These are phyloP conservation scores for Physcomitrium patens DNA, from an alignment of 225 moss, liverwort and hornwort genomes.

Conservation along the genomic window DNA sequence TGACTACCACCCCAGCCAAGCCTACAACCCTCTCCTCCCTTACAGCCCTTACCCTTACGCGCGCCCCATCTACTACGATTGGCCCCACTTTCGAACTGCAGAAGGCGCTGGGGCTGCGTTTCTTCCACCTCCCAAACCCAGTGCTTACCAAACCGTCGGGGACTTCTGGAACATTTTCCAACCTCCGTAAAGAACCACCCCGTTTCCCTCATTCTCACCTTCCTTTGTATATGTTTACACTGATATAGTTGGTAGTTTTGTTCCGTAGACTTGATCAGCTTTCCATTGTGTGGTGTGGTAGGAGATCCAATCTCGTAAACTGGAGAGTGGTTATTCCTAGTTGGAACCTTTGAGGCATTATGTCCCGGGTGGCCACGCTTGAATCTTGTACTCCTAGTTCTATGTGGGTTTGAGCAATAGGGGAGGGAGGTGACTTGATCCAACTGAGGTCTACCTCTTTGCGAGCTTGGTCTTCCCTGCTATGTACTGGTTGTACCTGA, in stretches of 20 bases:
- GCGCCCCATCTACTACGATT: slow-evolving; percentile 44
- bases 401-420: not conserved
- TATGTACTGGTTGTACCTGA: no score
- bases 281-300: not conserved
- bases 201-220: no score
- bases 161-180: slow-evolving; percentile 50
- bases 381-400: not conserved
- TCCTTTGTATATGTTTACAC: not conserved
- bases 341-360: not conserved
- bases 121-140: slow-evolving; percentile 34
- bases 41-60: slow-evolving; percentile 46
- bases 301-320: not conserved
- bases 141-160: slow-evolving; percentile 41
- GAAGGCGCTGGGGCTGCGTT: slow-evolving; percentile 42
- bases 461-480: not conserved
- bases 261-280: not conserved
- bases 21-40: slow-evolving; percentile 49
- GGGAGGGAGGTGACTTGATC: not conserved
- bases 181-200: slow-evolving; percentile 26
- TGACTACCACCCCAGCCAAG: slow-evolving; percentile 52
- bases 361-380: not conserved
- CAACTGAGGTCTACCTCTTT: not conserved
- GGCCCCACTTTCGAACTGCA: slow-evolving; percentile 50
- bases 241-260: not conserved
- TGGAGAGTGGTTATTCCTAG: slow-evolving; percentile 11